Conservation (phyloP, 352 stramenopile species). For the Pythium periplocum region DNA sequence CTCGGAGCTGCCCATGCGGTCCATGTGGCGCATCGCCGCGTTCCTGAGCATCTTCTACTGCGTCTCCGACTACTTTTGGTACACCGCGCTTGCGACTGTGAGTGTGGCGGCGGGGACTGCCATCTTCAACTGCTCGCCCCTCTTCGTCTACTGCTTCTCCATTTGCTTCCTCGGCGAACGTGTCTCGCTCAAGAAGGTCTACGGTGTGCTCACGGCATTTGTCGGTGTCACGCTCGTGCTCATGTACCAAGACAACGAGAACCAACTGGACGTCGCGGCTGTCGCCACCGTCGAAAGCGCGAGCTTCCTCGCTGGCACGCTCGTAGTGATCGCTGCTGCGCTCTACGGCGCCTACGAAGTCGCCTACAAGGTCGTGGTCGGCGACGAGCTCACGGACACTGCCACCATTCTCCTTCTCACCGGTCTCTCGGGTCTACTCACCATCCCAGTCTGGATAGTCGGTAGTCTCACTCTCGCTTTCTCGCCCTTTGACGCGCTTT, state of each 20-base stretch:
- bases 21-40: conserved; percentile 28
- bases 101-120: conserved; percentile 39
- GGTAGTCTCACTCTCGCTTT: conserved; percentile 32
- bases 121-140: conserved; percentile 56
- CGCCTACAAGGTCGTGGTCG: conserved; percentile 27
- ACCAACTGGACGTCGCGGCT: conserved; percentile 15
- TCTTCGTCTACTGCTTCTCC: conserved; percentile 70
- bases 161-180: conserved; percentile 49
- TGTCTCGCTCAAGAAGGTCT: conserved; percentile 29
- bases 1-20: conserved; percentile 24
- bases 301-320: conserved; percentile 28
- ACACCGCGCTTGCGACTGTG: conserved; percentile 33
- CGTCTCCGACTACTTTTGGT: conserved; percentile 62
- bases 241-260: conserved; percentile 29
- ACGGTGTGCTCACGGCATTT: conserved; percentile 36
- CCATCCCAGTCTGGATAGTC: conserved; percentile 37
- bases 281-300: conserved; percentile 17
- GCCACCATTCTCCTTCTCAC: conserved; percentile 46
- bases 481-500: conserved; percentile 32
- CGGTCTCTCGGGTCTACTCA: conserved; percentile 37
- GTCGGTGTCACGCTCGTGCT: conserved; percentile 42
- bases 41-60: conserved; percentile 43
- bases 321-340: conserved; percentile 40
- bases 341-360: conserved; percentile 53
- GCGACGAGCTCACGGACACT: conserved; percentile 38